Evolutionary conservation across 331 rosid species (phyloP).

Genomic region (Arachis monticola): DNA sequence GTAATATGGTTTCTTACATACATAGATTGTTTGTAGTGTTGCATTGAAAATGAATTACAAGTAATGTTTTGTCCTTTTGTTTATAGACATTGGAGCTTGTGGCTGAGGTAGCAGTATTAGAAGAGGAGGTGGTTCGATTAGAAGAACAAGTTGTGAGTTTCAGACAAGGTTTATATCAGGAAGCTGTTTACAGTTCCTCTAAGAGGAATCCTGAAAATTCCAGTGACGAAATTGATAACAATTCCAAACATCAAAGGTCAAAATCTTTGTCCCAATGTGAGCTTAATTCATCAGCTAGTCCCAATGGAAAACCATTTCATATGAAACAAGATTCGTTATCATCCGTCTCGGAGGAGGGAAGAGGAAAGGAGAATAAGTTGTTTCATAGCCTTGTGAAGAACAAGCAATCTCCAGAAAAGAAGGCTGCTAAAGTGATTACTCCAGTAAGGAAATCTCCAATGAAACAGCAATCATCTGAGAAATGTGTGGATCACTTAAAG

Average conservation of each 20-base stretch:
- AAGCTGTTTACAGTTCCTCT: conserved; percentile 74
- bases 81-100: conserved; percentile 84
- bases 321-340: conserved; percentile 52
- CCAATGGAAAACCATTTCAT: conserved; percentile 47
- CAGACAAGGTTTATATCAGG: conserved; percentile 82
- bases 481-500: conserved; percentile 54
- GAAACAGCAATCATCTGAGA: conserved; percentile 56
- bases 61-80: not conserved
- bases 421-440: conserved; percentile 47
- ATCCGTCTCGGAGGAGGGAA: conserved; percentile 54
- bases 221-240: conserved; percentile 50
- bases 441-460: conserved; percentile 59
- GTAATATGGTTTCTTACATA: not conserved
- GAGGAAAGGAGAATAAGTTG: conserved; percentile 59
- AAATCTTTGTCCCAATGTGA: conserved; percentile 75
- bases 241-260: conserved; percentile 74
- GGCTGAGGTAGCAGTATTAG: conserved; percentile 92
- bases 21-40: not conserved
- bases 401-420: conserved; percentile 68
- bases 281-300: conserved; percentile 50
- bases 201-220: conserved; percentile 62
- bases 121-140: conserved; percentile 84
- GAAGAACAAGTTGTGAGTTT: conserved; percentile 89
- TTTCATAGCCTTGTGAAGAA: conserved; percentile 49
- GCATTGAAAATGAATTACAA: not conserved